phyloP scores from a whole-genome alignment of 495 filamentous ascomycete species.

The Tuber melanosporum region DNA sequence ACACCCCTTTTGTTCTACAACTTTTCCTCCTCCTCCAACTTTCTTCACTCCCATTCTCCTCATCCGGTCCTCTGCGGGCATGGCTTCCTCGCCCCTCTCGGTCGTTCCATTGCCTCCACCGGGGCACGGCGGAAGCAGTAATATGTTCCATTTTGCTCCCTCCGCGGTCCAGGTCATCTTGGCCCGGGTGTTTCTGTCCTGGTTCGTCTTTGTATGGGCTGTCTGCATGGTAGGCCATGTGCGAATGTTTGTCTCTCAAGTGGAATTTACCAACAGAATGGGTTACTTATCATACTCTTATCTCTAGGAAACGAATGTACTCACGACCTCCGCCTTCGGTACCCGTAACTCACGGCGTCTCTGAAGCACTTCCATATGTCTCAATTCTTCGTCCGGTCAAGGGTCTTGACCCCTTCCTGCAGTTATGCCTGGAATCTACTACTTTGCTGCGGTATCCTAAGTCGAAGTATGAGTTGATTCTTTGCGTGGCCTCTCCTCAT shows the following conservation, averaged over 20 bases:
- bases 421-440: constrained; percentile 85
- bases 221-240: constrained; percentile 56
- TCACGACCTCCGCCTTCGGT: constrained; percentile 18
- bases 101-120: background rate
- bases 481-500: constrained; percentile 70
- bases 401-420: constrained; percentile 81
- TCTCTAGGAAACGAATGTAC: constrained; percentile 20
- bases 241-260: constrained; percentile 51
- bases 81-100: background rate
- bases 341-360: constrained; percentile 21
- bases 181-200: constrained; percentile 50
- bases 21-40: background rate
- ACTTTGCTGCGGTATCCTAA: constrained; percentile 77
- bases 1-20: background rate
- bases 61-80: background rate
- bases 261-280: background rate
- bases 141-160: background rate
- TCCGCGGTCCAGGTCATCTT: background rate
- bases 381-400: constrained; percentile 91
- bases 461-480: constrained; percentile 68
- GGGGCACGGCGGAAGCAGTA: background rate
- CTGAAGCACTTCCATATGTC: constrained; percentile 60
- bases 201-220: constrained; percentile 52
- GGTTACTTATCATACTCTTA: constrained; percentile 3
- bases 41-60: background rate